Conservation (phyloP, 306 rosid genomes). For the Sicyos baderoa region DNA sequence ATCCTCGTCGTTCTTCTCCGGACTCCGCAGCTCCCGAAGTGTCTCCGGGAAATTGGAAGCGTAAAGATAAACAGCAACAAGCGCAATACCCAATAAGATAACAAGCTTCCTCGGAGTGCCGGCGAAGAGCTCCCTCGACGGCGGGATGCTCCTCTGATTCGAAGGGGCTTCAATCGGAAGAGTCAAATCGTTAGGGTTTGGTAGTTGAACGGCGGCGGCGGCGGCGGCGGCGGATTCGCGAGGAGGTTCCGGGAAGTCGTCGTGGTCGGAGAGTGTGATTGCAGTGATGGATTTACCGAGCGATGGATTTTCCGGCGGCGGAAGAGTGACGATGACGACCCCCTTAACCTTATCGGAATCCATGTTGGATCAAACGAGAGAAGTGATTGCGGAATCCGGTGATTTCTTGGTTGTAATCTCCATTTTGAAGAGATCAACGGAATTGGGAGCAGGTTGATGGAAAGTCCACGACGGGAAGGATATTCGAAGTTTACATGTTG, state of each 20-base stretch:
- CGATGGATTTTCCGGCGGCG: constrained; percentile 70
- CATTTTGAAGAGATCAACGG: constrained; percentile 5
- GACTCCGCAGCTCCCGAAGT: constrained; percentile 30
- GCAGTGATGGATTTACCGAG: constrained; percentile 80
- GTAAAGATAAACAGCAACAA: constrained; percentile 45
- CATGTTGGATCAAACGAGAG: constrained; percentile 24
- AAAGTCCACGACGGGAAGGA: constrained; percentile 5
- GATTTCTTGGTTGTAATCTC: background rate
- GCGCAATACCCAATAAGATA: constrained; percentile 36
- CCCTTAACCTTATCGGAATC: constrained; percentile 47
- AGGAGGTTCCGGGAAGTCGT: constrained; percentile 26
- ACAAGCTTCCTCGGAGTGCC: constrained; percentile 33
- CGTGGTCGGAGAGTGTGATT: constrained; percentile 32
- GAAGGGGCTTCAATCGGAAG: constrained; percentile 27
- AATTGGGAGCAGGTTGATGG: background rate
- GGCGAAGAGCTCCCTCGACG: constrained; percentile 26
- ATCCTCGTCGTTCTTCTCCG: constrained; percentile 34
- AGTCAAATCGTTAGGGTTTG: background rate
- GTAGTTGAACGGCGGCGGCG: constrained; percentile 6
- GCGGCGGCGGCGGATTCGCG: background rate
- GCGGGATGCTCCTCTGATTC: constrained; percentile 25
- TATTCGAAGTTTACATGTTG: background rate
- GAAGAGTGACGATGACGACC: constrained; percentile 67
- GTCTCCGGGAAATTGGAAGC: constrained; percentile 35
- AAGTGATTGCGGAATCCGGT: background rate